Evolutionary conservation across 2,329 filamentous ascomycete genomes (phyloP).

Genomic region (Sarocladiaceae sp.): DNA sequence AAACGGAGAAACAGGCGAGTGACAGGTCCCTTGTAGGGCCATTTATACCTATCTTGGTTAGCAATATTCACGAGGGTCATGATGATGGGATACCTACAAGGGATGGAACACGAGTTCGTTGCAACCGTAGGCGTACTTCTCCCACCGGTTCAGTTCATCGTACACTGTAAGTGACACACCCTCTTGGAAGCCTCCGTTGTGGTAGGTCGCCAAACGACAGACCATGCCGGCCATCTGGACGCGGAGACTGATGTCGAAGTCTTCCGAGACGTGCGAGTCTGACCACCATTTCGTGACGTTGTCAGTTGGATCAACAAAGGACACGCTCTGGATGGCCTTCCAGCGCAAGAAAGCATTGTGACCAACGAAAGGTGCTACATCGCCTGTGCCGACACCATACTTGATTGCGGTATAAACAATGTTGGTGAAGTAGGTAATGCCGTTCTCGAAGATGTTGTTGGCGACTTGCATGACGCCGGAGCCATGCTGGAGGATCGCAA

Average conservation of each 20-base stretch:
- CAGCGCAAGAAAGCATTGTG: slow-evolving; percentile 72
- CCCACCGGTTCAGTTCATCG: slow-evolving; percentile 65
- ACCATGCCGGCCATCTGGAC: slow-evolving; percentile 63
- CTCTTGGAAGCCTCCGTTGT: slow-evolving; percentile 64
- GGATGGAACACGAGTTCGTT: slow-evolving; percentile 67
- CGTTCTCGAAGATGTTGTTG: slow-evolving; percentile 65
- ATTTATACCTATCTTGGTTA: slow-evolving; percentile 32
- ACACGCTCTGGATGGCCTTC: slow-evolving; percentile 28
- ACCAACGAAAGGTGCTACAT: slow-evolving; percentile 69
- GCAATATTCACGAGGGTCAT: slow-evolving; percentile 30
- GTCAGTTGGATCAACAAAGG: slow-evolving; percentile 16
- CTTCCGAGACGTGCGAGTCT: slow-evolving; percentile 68
- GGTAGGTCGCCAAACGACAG: slow-evolving; percentile 63
- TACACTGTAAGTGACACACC: slow-evolving; percentile 69
- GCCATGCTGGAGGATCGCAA: slow-evolving; percentile 65
- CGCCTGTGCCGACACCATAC: slow-evolving; percentile 64
- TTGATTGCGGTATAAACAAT: slow-evolving; percentile 69
- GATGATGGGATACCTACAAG: slow-evolving; percentile 25
- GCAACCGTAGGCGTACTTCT: slow-evolving; percentile 68
- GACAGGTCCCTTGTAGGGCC: slow-evolving; percentile 57
- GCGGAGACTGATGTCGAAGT: slow-evolving; percentile 70
- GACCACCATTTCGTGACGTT: slow-evolving; percentile 47
- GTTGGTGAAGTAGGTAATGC: slow-evolving; percentile 72
- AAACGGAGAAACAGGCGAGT: slow-evolving; percentile 59
- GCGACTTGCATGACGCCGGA: slow-evolving; percentile 74